Conservation (phyloP, 768 basidiomycete genomes). For the Rhizopogon roseolus region DNA sequence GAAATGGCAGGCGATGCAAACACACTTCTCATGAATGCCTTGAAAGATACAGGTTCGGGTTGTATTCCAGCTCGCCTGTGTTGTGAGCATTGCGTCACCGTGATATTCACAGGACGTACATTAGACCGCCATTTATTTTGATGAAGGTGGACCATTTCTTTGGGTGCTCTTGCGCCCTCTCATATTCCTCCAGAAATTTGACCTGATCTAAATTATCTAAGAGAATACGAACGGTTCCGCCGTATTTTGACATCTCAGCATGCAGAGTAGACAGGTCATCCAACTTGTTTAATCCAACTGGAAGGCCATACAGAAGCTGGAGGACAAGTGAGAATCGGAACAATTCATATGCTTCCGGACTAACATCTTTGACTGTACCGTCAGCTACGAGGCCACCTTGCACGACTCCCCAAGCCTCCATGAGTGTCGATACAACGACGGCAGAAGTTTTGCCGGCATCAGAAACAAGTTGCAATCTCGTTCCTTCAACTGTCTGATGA, state of each 20-base stretch:
- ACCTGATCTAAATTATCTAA: conserved; percentile 77
- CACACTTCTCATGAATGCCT: conserved; percentile 46
- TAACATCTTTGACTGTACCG: conserved; percentile 72
- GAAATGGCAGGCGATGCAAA: conserved; percentile 51
- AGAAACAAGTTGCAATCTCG: conserved; percentile 61
- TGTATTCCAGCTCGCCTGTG: conserved; percentile 70
- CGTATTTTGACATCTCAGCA: conserved; percentile 47
- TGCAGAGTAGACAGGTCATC: conserved; percentile 60
- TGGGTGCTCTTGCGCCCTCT: conserved; percentile 32
- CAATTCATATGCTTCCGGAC: conserved; percentile 17
- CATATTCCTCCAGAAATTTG: conserved; percentile 56
- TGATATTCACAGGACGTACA: conserved; percentile 40
- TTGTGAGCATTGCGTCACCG: conserved; percentile 8
- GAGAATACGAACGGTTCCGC: conserved; percentile 62
- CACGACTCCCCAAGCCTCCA: conserved; percentile 77
- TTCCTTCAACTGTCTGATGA: conserved; percentile 68
- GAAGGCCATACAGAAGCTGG: conserved; percentile 80
- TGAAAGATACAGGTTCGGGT: conserved; percentile 49
- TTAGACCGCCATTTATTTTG: conserved; percentile 74
- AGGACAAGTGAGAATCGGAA: conserved; percentile 2
- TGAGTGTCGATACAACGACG: conserved; percentile 76
- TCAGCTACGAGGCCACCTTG: conserved; percentile 64
- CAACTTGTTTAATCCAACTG: conserved; percentile 65
- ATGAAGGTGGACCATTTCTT: conserved; percentile 73
- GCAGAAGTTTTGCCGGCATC: conserved; percentile 48